phyloP scores from a whole-genome alignment of 164 flowering plant genomes.

The Chimonanthus salicifolius region DNA sequence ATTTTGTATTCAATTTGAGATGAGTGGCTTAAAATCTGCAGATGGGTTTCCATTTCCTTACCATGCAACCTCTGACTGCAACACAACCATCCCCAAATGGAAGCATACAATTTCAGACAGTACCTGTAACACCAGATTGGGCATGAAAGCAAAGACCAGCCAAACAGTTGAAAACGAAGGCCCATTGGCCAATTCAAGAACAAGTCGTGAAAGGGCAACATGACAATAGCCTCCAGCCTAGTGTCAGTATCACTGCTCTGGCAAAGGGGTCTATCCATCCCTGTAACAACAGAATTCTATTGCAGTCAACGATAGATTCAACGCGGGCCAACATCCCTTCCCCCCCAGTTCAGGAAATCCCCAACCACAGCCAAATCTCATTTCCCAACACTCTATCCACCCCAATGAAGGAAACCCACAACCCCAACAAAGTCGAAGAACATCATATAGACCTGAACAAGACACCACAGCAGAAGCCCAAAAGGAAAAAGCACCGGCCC shows the following conservation, averaged over 20 bases:
- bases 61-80: slow-evolving; percentile 20
- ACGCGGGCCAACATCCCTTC: slow-evolving; percentile 14
- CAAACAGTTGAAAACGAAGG: background rate
- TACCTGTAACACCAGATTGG: slow-evolving; percentile 44
- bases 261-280: slow-evolving; percentile 10
- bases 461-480: slow-evolving; percentile 15
- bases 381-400: slow-evolving; percentile 9
- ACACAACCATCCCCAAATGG: slow-evolving; percentile 19
- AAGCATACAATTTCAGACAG: slow-evolving; percentile 14
- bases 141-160: background rate
- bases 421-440: slow-evolving; percentile 11
- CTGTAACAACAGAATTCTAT: slow-evolving; percentile 8
- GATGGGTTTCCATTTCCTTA: slow-evolving; percentile 22
- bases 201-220: slow-evolving; percentile 7
- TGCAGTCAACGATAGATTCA: slow-evolving; percentile 14
- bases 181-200: background rate
- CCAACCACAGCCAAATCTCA: background rate
- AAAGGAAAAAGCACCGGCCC: slow-evolving; percentile 40
- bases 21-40: slow-evolving; percentile 6
- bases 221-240: slow-evolving; percentile 6
- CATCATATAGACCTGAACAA: slow-evolving; percentile 8
- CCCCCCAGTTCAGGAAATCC: background rate
- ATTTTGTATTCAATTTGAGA: background rate
- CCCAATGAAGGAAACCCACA: slow-evolving; percentile 24
- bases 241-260: slow-evolving; percentile 1